These are phyloP conservation scores for Kregervanrija pseudodelftensis DNA, from an alignment of 805 yeast species.

Conservation along the genomic window DNA sequence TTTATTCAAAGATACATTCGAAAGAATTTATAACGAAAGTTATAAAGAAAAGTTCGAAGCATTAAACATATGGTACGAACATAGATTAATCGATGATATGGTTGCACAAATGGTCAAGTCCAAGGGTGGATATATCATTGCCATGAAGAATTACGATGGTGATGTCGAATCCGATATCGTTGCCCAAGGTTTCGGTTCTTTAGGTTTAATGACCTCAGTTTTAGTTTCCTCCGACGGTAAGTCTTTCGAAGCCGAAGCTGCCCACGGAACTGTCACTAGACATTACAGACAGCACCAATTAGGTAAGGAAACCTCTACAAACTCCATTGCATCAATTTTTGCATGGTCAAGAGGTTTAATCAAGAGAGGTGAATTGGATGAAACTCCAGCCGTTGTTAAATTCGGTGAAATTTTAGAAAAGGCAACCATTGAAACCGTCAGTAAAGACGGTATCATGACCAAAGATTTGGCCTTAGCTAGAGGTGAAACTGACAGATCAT, in stretches of 20 bases:
- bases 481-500: constrained; percentile 75
- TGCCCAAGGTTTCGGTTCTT: constrained; percentile 96
- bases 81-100: constrained; percentile 95
- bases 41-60: constrained; percentile 69
- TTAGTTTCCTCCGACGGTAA: constrained; percentile 94
- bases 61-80: constrained; percentile 91
- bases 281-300: constrained; percentile 94
- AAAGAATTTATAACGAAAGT: constrained; percentile 61
- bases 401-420: constrained; percentile 76
- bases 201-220: constrained; percentile 97
- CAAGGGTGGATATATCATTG: constrained; percentile 89
- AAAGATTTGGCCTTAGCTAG: constrained; percentile 89
- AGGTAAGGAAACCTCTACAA: constrained; percentile 95
- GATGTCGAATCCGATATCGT: constrained; percentile 96
- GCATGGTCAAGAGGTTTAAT: constrained; percentile 95
- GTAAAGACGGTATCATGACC: constrained; percentile 82
- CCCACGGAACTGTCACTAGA: constrained; percentile 98
- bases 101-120: constrained; percentile 98
- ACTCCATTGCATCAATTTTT: constrained; percentile 93
- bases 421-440: constrained; percentile 83
- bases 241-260: constrained; percentile 94
- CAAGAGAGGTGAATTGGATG: constrained; percentile 87
- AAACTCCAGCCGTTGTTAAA: constrained; percentile 74
- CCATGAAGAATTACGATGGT: constrained; percentile 97
- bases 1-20: constrained; percentile 89